Evolutionary conservation across 345 rosid genomes (phyloP).

Genomic region (Aquilaria yunnanensis): DNA sequence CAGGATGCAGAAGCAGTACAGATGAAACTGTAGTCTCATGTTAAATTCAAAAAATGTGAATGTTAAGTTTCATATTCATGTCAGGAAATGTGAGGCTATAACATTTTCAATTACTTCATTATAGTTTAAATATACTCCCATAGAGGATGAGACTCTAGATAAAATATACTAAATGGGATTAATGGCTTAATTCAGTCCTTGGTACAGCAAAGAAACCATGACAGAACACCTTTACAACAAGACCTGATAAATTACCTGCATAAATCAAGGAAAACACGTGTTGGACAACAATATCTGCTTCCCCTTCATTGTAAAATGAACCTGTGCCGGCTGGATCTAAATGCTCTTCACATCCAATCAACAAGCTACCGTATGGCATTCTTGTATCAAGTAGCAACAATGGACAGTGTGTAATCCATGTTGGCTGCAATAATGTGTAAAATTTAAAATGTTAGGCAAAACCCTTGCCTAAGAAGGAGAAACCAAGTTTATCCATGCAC

Average conservation of each 20-base stretch:
- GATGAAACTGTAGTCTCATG: too few relatives aligned
- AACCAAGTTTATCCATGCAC: too few relatives aligned
- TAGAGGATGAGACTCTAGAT: too few relatives aligned
- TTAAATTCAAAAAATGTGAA: too few relatives aligned
- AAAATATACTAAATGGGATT: too few relatives aligned
- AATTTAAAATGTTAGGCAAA: neutral
- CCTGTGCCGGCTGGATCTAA: slow-evolving; percentile 98
- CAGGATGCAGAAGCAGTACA: too few relatives aligned
- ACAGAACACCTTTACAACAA: neutral
- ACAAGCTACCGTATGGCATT: slow-evolving; percentile 89
- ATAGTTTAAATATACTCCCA: too few relatives aligned
- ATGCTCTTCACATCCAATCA: slow-evolving; percentile 88
- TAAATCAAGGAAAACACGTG: slow-evolving; percentile 75
- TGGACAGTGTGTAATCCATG: slow-evolving; percentile 91
- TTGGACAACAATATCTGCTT: slow-evolving; percentile 86
- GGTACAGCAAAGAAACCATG: neutral
- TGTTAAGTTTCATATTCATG: too few relatives aligned
- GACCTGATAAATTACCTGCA: slow-evolving; percentile 44
- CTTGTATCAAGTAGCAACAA: slow-evolving; percentile 93
- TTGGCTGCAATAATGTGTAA: slow-evolving; percentile 47
- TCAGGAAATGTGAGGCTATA: too few relatives aligned
- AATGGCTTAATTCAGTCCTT: too few relatives aligned
- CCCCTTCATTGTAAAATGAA: slow-evolving; percentile 93
- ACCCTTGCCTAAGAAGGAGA: too few relatives aligned
- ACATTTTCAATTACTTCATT: too few relatives aligned